Evolutionary conservation across 768 basidiomycete genomes (phyloP).

Genomic region (Amylocystis lapponica): DNA sequence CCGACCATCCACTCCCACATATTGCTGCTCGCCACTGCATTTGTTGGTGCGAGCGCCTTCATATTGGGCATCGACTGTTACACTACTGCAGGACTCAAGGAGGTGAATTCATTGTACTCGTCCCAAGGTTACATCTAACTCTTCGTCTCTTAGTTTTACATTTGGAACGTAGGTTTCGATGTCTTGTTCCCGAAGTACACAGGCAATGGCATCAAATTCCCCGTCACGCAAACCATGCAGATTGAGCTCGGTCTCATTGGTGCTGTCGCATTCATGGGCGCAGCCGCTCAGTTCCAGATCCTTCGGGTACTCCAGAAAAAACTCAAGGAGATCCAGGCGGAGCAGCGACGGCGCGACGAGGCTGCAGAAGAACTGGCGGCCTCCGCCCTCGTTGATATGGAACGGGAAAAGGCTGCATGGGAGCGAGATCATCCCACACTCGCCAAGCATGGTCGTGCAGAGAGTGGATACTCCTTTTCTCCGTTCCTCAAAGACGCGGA

Average conservation of each 20-base stretch:
- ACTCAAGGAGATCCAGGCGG: constrained; percentile 72
- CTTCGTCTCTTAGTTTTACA: constrained; percentile 64
- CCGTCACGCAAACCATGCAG: constrained; percentile 85
- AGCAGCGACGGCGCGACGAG: constrained; percentile 64
- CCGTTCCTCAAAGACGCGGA: constrained; percentile 59
- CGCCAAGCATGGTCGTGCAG: constrained; percentile 52
- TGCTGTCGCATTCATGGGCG: constrained; percentile 79
- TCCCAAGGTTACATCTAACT: constrained; percentile 6
- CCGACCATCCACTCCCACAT: constrained; percentile 86
- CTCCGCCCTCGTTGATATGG: constrained; percentile 55
- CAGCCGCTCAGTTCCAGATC: constrained; percentile 86
- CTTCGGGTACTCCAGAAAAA: constrained; percentile 75
- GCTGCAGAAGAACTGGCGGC: constrained; percentile 75
- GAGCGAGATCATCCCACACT: constrained; percentile 76
- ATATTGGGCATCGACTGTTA: constrained; percentile 94
- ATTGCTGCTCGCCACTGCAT: constrained; percentile 79
- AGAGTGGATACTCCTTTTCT: constrained; percentile 56
- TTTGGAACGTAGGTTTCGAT: constrained; percentile 90
- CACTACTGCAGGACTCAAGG: constrained; percentile 87
- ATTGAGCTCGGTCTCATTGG: constrained; percentile 89
- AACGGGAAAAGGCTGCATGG: constrained; percentile 77
- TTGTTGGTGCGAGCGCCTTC: constrained; percentile 87
- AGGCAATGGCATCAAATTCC: constrained; percentile 63
- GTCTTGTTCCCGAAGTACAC: constrained; percentile 74
- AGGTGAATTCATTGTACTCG: constrained; percentile 42